phyloP scores from a whole-genome alignment of 768 basidiomycete genomes.

The Tubosaeta sp. region DNA sequence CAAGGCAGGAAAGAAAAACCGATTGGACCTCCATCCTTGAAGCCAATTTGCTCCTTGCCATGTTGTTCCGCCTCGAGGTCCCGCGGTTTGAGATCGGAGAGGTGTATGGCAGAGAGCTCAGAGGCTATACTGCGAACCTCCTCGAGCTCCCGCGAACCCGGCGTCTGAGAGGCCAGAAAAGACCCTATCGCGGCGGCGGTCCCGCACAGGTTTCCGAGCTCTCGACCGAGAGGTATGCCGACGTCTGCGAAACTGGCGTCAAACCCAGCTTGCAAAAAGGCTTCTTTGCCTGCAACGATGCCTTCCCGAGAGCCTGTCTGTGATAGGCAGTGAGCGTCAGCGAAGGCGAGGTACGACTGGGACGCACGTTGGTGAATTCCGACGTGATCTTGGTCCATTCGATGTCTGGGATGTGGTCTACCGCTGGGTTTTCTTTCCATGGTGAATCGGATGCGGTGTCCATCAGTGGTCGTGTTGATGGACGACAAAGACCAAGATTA shows the following conservation, averaged over 20 bases:
- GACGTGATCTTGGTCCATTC: slow-evolving; percentile 39
- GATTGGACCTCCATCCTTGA: no score
- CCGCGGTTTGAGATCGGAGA: slow-evolving; percentile 68
- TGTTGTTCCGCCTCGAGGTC: slow-evolving; percentile 80
- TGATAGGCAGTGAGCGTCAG: slow-evolving; percentile 1
- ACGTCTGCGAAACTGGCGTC: slow-evolving; percentile 74
- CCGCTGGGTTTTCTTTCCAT: no score
- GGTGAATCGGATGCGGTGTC: no score
- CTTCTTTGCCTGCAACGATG: slow-evolving; percentile 86
- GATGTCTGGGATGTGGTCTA: no score
- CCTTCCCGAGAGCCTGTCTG: no score
- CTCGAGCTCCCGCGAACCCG: slow-evolving; percentile 18
- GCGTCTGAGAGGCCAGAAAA: slow-evolving; percentile 40
- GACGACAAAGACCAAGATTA: no score
- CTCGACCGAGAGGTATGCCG: slow-evolving; percentile 71
- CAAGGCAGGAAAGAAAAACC: no score
- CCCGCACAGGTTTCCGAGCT: slow-evolving; percentile 77
- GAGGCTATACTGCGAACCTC: slow-evolving; percentile 53
- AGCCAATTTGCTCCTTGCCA: slow-evolving; percentile 49
- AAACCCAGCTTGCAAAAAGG: slow-evolving; percentile 84
- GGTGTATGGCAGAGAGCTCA: slow-evolving; percentile 55
- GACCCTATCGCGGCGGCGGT: slow-evolving; percentile 57
- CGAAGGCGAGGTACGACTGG: not conserved
- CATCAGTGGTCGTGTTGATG: no score
- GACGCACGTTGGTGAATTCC: slow-evolving; percentile 65